Percentiles rank a stretch among this genome's conserved stretches.
Conservation (phyloP, 441 rosid genomes). For the Erysimum cheiri region DNA sequence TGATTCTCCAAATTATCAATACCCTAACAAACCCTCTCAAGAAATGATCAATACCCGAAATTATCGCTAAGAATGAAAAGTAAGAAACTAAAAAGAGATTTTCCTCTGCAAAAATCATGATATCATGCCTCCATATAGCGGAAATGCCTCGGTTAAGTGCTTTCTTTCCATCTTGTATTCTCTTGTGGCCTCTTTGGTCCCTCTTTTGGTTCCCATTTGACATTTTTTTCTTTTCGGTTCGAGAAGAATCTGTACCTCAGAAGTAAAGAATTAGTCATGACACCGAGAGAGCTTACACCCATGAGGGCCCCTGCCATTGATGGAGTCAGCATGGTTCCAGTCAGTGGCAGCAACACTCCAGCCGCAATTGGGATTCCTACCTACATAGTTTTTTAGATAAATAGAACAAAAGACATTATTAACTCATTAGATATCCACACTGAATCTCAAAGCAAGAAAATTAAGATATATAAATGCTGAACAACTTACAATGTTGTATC, state of each 20-base stretch:
- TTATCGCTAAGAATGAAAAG: neutral
- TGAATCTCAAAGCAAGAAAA: constrained; percentile 19
- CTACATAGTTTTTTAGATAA: constrained; percentile 42
- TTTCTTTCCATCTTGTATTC: constrained; percentile 44
- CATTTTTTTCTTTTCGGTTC: constrained; percentile 47
- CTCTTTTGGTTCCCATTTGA: constrained; percentile 41
- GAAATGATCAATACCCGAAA: neutral
- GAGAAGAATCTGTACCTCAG: constrained; percentile 71
- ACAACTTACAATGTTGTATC: constrained; percentile 89
- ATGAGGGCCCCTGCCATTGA: constrained; percentile 96
- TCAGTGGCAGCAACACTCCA: constrained; percentile 79
- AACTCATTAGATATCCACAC: constrained; percentile 11
- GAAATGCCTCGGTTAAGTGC: constrained; percentile 31
- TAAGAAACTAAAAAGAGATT: constrained; percentile 7
- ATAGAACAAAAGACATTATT: neutral
- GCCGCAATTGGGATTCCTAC: constrained; percentile 96
- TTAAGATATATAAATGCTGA: constrained; percentile 12
- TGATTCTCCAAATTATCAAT: constrained; percentile 20
- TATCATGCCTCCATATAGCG: neutral
- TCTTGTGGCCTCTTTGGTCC: constrained; percentile 43
- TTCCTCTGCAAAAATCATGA: constrained; percentile 29
- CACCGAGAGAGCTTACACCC: constrained; percentile 96
- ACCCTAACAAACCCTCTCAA: constrained; percentile 9
- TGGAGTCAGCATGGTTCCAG: constrained; percentile 92
- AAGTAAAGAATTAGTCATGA: constrained; percentile 88